These are phyloP conservation scores for Trichothecium sympodiale DNA, from an alignment of 2,329 filamentous ascomycete genomes.

Conservation along the genomic window DNA sequence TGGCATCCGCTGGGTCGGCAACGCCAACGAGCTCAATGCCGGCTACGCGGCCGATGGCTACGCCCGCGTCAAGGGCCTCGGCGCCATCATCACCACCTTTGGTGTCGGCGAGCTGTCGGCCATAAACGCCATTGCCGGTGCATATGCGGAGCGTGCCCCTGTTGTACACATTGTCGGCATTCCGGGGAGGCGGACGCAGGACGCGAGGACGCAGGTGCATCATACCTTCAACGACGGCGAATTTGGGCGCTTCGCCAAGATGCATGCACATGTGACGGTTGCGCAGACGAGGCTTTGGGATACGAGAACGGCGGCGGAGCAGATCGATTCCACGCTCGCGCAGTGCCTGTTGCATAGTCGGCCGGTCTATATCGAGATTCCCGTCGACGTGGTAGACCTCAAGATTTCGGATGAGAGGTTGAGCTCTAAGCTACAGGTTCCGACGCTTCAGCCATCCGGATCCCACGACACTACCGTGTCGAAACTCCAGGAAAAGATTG, in stretches of 20 bases:
- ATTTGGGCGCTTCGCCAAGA: constrained; percentile 36
- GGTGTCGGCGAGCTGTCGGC: constrained; percentile 48
- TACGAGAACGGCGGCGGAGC: constrained; percentile 16
- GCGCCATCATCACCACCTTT: constrained; percentile 44
- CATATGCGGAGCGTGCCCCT: constrained; percentile 43
- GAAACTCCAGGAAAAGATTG: constrained; percentile 27
- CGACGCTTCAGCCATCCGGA: constrained; percentile 10
- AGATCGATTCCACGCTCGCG: constrained; percentile 38
- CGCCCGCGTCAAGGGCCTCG: constrained; percentile 38
- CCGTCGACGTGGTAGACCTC: constrained; percentile 36
- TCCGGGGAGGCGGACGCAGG: constrained; percentile 31
- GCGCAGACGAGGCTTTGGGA: constrained; percentile 25
- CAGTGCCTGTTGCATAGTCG: constrained; percentile 40
- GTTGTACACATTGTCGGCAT: constrained; percentile 49
- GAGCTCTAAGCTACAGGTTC: constrained; percentile 5
- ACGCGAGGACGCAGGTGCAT: constrained; percentile 32
- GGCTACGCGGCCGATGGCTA: constrained; percentile 49
- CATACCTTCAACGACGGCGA: constrained; percentile 47
- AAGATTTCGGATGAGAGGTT: constrained; percentile 21
- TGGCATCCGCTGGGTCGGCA: constrained; percentile 34
- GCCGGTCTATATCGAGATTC: constrained; percentile 46
- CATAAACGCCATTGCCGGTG: constrained; percentile 47
- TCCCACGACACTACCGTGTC: constrained; percentile 17
- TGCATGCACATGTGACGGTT: constrained; percentile 36
- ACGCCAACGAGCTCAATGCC: constrained; percentile 47